Base-by-base conservation (phyloP, 345 rosid species). In the Carallia pectinifolia region DNA sequence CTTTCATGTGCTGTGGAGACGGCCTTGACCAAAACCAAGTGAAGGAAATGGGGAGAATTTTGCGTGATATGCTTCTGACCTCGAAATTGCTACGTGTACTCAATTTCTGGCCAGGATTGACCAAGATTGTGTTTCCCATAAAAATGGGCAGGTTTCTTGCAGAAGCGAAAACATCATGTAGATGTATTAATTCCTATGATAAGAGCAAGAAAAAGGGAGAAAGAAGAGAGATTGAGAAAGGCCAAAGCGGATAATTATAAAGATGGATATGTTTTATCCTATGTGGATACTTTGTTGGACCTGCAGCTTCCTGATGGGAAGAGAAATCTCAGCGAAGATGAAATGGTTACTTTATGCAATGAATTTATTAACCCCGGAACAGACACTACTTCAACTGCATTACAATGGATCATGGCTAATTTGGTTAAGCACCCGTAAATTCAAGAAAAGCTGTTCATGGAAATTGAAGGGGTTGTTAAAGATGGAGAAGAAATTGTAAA, bases 371-470 rank as follows among this genome's bases (percentile, higher is more conserved):
- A 64, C 33, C 63, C 23, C 1, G 67, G 74, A 12, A 71, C 74
- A 0, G 74, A 71, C 17, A 62, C 74, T 37, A 71, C 67, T 23
- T 30, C 75, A 10, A 40, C 70, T 31, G 48, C 65, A 4, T 17
- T 72, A 44, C 59, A 72, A 29, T 72, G 75, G 75, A 65, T 72
- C 40, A 55, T 72, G 59, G 69, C 75, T 16, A 72, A 72, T 58
- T 34, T 65, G 47, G 75, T 72, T 0, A 72, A 72, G 17, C 47
- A 40, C 58, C 75, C 75, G 15, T 6, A 56, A 8, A 65, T 72
- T 33, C 75, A 72, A 34, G 75, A 58, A 47, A 72, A 72, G 39
- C 29, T 65, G 1, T 65, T 40, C 13, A 17, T 44, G 50, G 75
- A 72, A 29, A 64, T 72, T 6, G 64, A 65, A 34, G 48, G 16